Base-by-base conservation (phyloP, 768 basidiomycete genomes). In the Coprinellus aureogranulatus region DNA sequence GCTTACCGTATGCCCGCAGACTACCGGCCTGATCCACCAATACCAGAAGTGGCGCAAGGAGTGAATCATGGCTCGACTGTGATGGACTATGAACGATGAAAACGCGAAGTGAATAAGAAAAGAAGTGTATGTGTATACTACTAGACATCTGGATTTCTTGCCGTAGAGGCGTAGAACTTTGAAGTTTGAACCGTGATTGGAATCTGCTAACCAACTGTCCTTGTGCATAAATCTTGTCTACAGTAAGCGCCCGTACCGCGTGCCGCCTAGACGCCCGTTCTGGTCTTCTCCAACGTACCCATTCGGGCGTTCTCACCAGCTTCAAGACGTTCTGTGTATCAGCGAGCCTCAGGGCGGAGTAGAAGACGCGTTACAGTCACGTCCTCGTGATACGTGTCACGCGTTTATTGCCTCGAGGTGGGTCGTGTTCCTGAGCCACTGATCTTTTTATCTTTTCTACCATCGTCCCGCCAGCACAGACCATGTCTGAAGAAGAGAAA, bases 11-110 rank as follows among this genome's bases (percentile, higher is more conserved):
- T 20, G 25, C 8, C 28, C 60, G 11, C 64, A 94, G 90, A 99
- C 96, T 1, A 92, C 94, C 2, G 95, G 96, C 20, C 79, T 99
- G 56, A 98, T 99, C 72, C 90, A 97, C 75, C 96, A 92, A 76
- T 99, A 96, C 76, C 92, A 96, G 81, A 88, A 89, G 69, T 77
- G 87, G 77, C 82, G 94, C 70, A 86, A 86, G 69, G 88, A 91
- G 75, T 89, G 58, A 70, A 58, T 10, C 14, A 4, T 40, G n/a
- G 53, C n/a, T 8, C 12, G 25, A 34, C n/a, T 37, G 14, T 51
- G 28, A 39, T 14, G 34, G 1, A 4, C 10, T 3, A 22, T 11
- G n/a, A 20, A 11, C 16, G 16, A 37, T 30, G 31, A 30, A 28
- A 39, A 39, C 20, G 20, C 12, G 9, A 37, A 52, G 20, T 6